These are phyloP conservation scores for Trypanosoma conorhini DNA, from an alignment of 208 protist genomes.

Conservation along the genomic window DNA sequence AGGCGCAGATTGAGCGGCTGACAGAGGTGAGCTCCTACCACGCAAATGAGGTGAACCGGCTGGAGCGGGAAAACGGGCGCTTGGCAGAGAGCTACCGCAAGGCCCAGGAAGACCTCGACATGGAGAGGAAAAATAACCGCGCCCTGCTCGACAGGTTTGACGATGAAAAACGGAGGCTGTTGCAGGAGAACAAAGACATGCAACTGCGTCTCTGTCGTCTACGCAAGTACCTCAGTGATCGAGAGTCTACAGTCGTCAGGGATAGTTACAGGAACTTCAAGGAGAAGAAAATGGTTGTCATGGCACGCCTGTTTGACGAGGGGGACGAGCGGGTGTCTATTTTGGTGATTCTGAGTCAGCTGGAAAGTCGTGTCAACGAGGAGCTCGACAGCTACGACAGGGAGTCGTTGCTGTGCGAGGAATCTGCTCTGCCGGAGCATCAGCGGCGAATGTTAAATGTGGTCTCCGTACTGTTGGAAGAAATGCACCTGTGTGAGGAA, in stretches of 20 bases:
- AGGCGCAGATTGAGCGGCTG: constrained; percentile 48
- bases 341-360: constrained; percentile 77
- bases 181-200: constrained; percentile 88
- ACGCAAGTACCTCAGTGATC: constrained; percentile 75
- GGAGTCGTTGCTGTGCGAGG: constrained; percentile 55
- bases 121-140: constrained; percentile 24
- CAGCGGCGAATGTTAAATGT: constrained; percentile 44
- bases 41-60: constrained; percentile 66
- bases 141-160: constrained; percentile 37
- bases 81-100: constrained; percentile 50
- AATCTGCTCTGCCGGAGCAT: constrained; percentile 32
- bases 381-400: constrained; percentile 79
- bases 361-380: constrained; percentile 87
- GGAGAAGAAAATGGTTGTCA: constrained; percentile 67
- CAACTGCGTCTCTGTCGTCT: constrained; percentile 85
- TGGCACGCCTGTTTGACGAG: constrained; percentile 75
- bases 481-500: constrained; percentile 84
- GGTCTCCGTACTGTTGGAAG: constrained; percentile 76
- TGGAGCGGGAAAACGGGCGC: constrained; percentile 70
- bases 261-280: constrained; percentile 80
- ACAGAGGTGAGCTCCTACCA: constrained; percentile 54
- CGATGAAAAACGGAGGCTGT: constrained; percentile 58
- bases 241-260: constrained; percentile 54
- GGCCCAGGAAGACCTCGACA: constrained; percentile 39
- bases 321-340: constrained; percentile 78